Evolutionary conservation across 2,329 filamentous ascomycete genomes (phyloP), one percentile per base, ranked within the genome.

Genomic region (Cercospora citrullina): DNA sequence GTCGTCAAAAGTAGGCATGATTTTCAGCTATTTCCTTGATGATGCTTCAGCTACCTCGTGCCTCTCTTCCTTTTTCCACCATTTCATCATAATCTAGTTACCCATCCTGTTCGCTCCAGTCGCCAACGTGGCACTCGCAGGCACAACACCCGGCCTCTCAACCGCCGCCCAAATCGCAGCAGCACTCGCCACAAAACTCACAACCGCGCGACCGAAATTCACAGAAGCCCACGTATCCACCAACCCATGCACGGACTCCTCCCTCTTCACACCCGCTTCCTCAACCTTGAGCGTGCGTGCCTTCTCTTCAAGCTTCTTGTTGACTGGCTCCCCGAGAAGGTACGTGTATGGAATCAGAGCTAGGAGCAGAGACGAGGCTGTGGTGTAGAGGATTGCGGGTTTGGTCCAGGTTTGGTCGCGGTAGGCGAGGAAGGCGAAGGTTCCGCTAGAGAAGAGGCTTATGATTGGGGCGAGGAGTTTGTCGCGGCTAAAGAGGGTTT

Each of bases 221-320:
- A 87, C 73, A 60, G 81, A 77, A 3, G 80, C 86, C 87, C 87
- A 89, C 67, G 78, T 79, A 72, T 88, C 86, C 42, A 89, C 80
- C 71, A 88, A 75, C 67, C 78, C 80, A 76, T 86, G 85, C 7
- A 80, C 80, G 0, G 79, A 84, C 77, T 84, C 82, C 55, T 80
- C 81, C 63, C 80, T 76, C 30, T 72, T 75, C 31, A 79, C 72
- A 4, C 77, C 80, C 5, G 75, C 73, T 65, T 84, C 83, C 14
- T 55, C 81, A 28, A 76, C 77, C 72, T 3, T 71, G 74, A 23
- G 78, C 77, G 16, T 82, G 78, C 59, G 80, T 77, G 5, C 81
- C 73, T 83, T 83, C n/a, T 74, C 75, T 57, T 81, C 68, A 53
- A 89, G 78, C 77, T 82, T 82, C 28, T 77, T 73, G 74, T 88